Conservation (phyloP, 2,329 filamentous ascomycete species). For the Monilinia fructicola region DNA sequence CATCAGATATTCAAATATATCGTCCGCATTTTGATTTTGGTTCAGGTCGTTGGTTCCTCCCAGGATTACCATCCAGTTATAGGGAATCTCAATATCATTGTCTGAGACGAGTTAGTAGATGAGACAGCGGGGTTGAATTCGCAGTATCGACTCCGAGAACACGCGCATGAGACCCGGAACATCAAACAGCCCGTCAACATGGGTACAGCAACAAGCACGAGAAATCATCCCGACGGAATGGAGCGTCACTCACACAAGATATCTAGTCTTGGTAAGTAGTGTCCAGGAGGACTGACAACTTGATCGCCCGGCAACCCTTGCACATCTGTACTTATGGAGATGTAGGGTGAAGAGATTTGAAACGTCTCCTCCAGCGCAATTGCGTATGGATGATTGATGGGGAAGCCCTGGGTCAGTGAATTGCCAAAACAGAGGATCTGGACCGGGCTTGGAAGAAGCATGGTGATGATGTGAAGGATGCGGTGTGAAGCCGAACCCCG, state of each 20-base stretch:
- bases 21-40: slow-evolving; percentile 41
- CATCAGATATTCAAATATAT: slow-evolving; percentile 52
- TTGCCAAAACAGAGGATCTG: slow-evolving; percentile 39
- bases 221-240: neutral
- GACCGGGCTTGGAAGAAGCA: slow-evolving; percentile 32
- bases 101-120: slow-evolving; percentile 23
- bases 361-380: slow-evolving; percentile 49
- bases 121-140: neutral
- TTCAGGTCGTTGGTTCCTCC: slow-evolving; percentile 65
- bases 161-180: too few species aligned
- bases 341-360: slow-evolving; percentile 47
- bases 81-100: slow-evolving; percentile 29
- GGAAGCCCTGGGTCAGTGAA: slow-evolving; percentile 56
- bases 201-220: neutral
- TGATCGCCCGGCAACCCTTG: slow-evolving; percentile 55
- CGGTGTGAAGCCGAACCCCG: neutral
- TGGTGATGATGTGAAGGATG: slow-evolving; percentile 24
- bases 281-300: slow-evolving; percentile 42
- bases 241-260: slow-evolving; percentile 41
- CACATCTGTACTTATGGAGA: slow-evolving; percentile 46
- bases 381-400: slow-evolving; percentile 54
- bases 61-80: slow-evolving; percentile 62
- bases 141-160: neutral
- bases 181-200: neutral
- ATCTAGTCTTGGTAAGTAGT: slow-evolving; percentile 37